Base-by-base conservation (phyloP, 2,329 filamentous ascomycete species). In the Verticillium zaregamsianum region DNA sequence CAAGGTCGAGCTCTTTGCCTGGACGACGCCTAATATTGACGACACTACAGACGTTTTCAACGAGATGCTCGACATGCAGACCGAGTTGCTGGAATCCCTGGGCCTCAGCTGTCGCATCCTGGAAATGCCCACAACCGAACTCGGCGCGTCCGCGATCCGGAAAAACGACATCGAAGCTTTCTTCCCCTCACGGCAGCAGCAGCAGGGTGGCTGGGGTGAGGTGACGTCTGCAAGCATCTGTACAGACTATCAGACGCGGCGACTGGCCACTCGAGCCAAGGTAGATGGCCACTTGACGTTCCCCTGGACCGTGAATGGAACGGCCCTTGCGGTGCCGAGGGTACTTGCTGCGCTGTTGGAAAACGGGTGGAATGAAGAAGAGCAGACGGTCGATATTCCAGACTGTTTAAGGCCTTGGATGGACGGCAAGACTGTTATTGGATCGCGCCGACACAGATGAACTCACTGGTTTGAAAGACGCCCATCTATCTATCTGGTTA, bases 1-100 rank as follows among this genome's bases (percentile, higher is more conserved):
- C 32, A 99, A 99, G 74, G 94, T 99, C 0, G 95, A 99, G 76
- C 88, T 99, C 82, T 98, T 99, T 73, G 93, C 90, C 0, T 99
- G 95, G 95, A 90, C 92, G 5, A 69, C 82, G 33, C 86, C 91
- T 1, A 81, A 86, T 59, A 62, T 69, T 2, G 72, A 70, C 35
- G 71, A 74, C 49, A 79, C 86, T 0, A 78, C 82, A 8, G 78
- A 83, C 0, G 69, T 94, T 14, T 97, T 97, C 73, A 81, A 91
- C 58, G 93, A 97, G 75, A 92, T 99, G 81, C 79, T 97, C 59
- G 84, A 86, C 63, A 89, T 97, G 59, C 95, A 99, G 77, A 90
- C 86, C 2, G 90, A 95, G 71, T 93, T 99, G 61, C 80, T 98
- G 14, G 80, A 81, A 2, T 84, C 85, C 0, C 86, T 99, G 0